Percentiles rank a stretch among this genome's conserved stretches.
Conservation (phyloP, 306 rosid genomes). For the Boehmeria nivea region DNA sequence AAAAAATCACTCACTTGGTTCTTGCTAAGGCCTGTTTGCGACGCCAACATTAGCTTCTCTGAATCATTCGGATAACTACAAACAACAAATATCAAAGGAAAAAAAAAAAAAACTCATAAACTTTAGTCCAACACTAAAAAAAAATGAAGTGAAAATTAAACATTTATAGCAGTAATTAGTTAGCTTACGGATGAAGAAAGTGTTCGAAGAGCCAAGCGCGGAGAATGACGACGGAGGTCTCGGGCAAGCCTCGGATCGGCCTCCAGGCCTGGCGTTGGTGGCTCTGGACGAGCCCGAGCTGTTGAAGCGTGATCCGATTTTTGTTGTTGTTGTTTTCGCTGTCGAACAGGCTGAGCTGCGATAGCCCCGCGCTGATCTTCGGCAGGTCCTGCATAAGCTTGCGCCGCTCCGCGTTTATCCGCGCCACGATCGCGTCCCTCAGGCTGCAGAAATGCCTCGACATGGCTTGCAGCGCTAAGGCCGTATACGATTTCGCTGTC, state of each 20-base stretch:
- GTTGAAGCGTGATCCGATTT: conserved; percentile 52
- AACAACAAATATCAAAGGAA: not conserved
- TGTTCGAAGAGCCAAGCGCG: conserved; percentile 87
- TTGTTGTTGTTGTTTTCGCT: conserved; percentile 17
- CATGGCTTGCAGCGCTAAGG: conserved; percentile 81
- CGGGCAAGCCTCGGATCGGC: conserved; percentile 84
- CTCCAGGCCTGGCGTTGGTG: conserved; percentile 78
- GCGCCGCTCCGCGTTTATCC: conserved; percentile 48
- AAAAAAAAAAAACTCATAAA: not conserved
- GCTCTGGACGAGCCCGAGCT: conserved; percentile 58
- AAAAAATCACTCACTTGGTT: conserved; percentile 47
- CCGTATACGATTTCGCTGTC: conserved; percentile 69
- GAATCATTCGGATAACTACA: conserved; percentile 79
- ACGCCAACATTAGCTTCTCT: conserved; percentile 69
- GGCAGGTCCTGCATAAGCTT: conserved; percentile 58
- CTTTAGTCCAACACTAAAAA: not conserved
- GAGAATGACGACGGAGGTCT: conserved; percentile 73
- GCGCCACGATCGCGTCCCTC: conserved; percentile 54
- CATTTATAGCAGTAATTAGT: not conserved
- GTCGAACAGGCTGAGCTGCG: conserved; percentile 64
- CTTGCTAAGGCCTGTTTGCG: conserved; percentile 76
- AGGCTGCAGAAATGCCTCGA: conserved; percentile 75
- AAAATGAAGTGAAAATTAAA: not conserved
- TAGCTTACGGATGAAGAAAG: conserved; percentile 84
- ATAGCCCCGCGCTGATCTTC: conserved; percentile 44